Evolutionary conservation across 805 yeast genomes (phyloP).

Genomic region (Schizosaccharomyces cryophilus): DNA sequence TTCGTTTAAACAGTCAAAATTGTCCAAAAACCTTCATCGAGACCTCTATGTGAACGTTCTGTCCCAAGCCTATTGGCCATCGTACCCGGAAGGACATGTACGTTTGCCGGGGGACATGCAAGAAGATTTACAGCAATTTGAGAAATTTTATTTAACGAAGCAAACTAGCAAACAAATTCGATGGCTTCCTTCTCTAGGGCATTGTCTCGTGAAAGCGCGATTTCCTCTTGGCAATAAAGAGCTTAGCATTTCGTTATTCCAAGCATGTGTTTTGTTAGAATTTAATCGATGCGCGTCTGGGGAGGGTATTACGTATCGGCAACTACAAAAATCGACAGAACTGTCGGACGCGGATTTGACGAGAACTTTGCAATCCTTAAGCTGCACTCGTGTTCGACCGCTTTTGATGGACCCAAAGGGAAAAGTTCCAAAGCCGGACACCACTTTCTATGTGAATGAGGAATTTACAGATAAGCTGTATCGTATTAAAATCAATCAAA

Average conservation of each 20-base stretch:
- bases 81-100: conserved; percentile 10
- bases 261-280: conserved; percentile 50
- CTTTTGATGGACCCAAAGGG: conserved; percentile 52
- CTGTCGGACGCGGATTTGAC: conserved; percentile 52
- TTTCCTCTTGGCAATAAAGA: conserved; percentile 13
- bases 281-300: conserved; percentile 29
- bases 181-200: conserved; percentile 13
- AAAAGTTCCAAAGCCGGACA: conserved; percentile 38
- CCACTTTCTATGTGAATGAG: conserved; percentile 41
- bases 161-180: conserved; percentile 9
- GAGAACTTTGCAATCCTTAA: conserved; percentile 59
- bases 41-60: conserved; percentile 11
- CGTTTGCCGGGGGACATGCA: conserved; percentile 11
- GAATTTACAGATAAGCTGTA: conserved; percentile 42
- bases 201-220: conserved; percentile 12
- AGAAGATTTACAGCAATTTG: conserved; percentile 9
- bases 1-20: conserved; percentile 6
- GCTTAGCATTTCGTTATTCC: conserved; percentile 19
- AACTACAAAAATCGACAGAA: conserved; percentile 38
- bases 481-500: conserved; percentile 28
- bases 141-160: conserved; percentile 9
- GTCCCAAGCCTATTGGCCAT: conserved; percentile 14
- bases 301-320: conserved; percentile 28
- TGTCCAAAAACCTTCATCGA: neutral
- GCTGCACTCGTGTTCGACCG: conserved; percentile 55